phyloP scores from a whole-genome alignment of 768 basidiomycete species.

The Tulasnella sp. region DNA sequence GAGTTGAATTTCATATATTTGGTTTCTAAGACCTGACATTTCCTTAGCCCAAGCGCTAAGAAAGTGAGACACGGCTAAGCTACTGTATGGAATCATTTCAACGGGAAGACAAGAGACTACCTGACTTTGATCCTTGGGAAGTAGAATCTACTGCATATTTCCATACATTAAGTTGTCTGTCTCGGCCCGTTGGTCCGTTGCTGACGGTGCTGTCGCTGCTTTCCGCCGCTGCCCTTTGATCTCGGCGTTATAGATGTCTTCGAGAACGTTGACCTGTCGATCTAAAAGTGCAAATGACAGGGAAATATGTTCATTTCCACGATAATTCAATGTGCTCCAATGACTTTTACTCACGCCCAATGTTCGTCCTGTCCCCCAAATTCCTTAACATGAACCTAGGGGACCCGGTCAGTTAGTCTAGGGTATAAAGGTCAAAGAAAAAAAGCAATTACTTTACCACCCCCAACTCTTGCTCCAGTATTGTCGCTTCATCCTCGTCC shows the following conservation, averaged over 20 bases:
- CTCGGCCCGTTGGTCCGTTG: not conserved
- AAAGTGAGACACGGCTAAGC: not conserved
- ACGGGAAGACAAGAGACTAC: too few relatives aligned
- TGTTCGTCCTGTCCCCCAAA: constrained; percentile 6
- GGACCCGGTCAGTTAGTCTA: not conserved
- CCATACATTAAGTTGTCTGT: not conserved
- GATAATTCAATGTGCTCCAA: not conserved
- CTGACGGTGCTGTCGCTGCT: not conserved
- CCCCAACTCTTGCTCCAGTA: not conserved
- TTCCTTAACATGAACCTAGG: constrained; percentile 13
- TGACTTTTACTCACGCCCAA: not conserved
- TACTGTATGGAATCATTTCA: too few relatives aligned
- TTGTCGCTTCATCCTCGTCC: not conserved
- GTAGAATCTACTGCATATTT: not conserved
- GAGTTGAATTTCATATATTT: too few relatives aligned
- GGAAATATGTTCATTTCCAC: not conserved
- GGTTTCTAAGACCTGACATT: too few relatives aligned
- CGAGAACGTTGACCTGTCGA: constrained; percentile 5
- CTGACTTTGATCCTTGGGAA: too few relatives aligned
- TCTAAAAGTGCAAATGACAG: not conserved
- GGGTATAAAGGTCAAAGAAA: too few relatives aligned
- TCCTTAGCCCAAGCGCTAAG: too few relatives aligned
- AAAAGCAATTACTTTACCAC: not conserved
- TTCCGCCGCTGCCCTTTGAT: not conserved
- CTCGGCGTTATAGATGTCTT: not conserved